Percentiles rank a stretch among this genome's conserved stretches.
Evolutionary conservation across 257 asterid genomes (phyloP).

Genomic region (Salvia rosmarinus): DNA sequence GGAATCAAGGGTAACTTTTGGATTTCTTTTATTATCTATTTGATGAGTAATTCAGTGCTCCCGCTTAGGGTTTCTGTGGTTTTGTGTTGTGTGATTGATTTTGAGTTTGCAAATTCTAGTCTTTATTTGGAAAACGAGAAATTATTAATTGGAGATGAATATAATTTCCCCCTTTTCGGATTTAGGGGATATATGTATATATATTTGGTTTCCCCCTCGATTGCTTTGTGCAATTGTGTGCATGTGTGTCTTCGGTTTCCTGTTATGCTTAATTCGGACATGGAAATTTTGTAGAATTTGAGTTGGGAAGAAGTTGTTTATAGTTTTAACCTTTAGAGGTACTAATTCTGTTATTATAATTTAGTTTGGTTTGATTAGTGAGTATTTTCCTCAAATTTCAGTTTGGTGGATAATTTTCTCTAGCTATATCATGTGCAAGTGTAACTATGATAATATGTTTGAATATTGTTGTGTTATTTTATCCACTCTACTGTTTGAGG

Average conservation of each 20-base stretch:
- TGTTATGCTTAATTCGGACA: neutral
- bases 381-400: neutral
- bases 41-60: slow-evolving; percentile 18
- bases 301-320: slow-evolving; percentile 15
- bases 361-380: slow-evolving; percentile 20
- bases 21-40: neutral
- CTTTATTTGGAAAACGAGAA: slow-evolving; percentile 15
- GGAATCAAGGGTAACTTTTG: slow-evolving; percentile 31
- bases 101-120: slow-evolving; percentile 10
- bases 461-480: neutral
- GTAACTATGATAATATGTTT: neutral
- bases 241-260: slow-evolving; percentile 10
- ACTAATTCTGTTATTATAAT: neutral
- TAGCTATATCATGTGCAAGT: neutral
- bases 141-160: slow-evolving; percentile 1
- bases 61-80: slow-evolving; percentile 33
- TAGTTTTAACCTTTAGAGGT: slow-evolving; percentile 1
- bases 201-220: neutral
- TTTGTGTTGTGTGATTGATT: slow-evolving; percentile 6
- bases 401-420: slow-evolving; percentile 1
- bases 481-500: neutral
- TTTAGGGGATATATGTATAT: neutral
- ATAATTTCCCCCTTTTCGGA: neutral
- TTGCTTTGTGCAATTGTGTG: neutral
- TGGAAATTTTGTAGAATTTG: slow-evolving; percentile 9